Evolutionary conservation across 331 rosid species (phyloP).

Genomic region (Cydonia oblonga): DNA sequence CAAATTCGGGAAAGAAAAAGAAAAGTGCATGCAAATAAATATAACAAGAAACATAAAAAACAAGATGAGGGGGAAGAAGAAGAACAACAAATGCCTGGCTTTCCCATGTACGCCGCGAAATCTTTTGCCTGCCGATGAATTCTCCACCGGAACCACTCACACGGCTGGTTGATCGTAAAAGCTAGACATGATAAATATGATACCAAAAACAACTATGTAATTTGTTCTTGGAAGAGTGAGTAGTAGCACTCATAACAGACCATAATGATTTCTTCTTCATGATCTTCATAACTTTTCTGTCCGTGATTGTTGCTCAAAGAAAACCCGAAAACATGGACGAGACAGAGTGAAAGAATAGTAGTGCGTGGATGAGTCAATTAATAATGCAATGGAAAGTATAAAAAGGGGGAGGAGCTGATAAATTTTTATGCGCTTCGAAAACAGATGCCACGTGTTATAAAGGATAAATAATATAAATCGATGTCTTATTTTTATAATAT

Average conservation of each 20-base stretch:
- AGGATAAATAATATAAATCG: no score
- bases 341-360: no score
- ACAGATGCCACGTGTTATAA: no score
- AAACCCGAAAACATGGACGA: conserved; percentile 9
- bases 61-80: not conserved
- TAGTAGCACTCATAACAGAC: not conserved
- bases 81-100: conserved; percentile 81
- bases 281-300: conserved; percentile 22
- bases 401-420: not conserved
- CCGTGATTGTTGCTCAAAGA: not conserved
- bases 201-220: conserved; percentile 9
- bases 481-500: no score
- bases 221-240: not conserved
- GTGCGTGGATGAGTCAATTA: no score
- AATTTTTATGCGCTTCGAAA: no score
- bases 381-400: not conserved
- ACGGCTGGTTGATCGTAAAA: not conserved
- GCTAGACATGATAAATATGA: conserved; percentile 13
- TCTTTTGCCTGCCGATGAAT: conserved; percentile 21
- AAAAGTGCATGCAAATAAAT: not conserved
- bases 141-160: conserved; percentile 25
- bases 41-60: not conserved
- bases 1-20: not conserved
- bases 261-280: not conserved
- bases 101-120: conserved; percentile 94